Percentiles rank a stretch among this genome's conserved stretches.
phyloP scores from a whole-genome alignment of 2,329 filamentous ascomycete species.

The Tympanopsis confertula region DNA sequence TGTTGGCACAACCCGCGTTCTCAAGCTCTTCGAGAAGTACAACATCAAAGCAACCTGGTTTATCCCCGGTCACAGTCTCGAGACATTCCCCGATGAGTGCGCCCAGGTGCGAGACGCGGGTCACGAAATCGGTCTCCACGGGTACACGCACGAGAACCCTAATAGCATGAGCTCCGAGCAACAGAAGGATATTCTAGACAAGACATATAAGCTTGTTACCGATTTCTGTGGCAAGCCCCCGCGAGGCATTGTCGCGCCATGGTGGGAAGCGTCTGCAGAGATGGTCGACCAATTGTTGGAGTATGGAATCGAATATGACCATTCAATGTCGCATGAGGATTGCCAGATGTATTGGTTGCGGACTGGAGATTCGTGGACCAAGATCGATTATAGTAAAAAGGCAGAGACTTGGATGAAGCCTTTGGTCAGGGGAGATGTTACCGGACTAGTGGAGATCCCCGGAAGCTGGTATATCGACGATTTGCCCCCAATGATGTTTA shows the following conservation, averaged over 20 bases:
- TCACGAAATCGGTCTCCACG: constrained; percentile 34
- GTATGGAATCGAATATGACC: constrained; percentile 1
- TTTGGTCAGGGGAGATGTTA: background rate
- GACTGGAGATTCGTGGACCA: background rate
- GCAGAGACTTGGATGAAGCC: background rate
- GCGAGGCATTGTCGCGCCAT: background rate
- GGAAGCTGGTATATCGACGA: background rate
- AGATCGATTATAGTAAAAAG: background rate
- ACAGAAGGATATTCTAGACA: constrained; percentile 1
- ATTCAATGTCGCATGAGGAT: background rate
- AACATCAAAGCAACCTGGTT: constrained; percentile 54
- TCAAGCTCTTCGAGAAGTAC: constrained; percentile 64
- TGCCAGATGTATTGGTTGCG: background rate
- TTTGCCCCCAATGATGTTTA: background rate
- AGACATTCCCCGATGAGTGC: constrained; percentile 34
- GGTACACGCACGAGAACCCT: constrained; percentile 21
- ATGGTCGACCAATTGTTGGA: background rate
- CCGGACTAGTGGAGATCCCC: background rate
- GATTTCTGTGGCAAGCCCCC: background rate
- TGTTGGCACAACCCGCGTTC: constrained; percentile 49
- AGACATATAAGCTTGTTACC: background rate
- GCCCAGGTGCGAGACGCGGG: constrained; percentile 30
- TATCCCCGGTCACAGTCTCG: constrained; percentile 33
- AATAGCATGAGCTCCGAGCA: constrained; percentile 25
- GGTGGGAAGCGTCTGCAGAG: background rate